Conservation (phyloP, 108 stramenopile genomes). For the Nitzschia sp. region DNA sequence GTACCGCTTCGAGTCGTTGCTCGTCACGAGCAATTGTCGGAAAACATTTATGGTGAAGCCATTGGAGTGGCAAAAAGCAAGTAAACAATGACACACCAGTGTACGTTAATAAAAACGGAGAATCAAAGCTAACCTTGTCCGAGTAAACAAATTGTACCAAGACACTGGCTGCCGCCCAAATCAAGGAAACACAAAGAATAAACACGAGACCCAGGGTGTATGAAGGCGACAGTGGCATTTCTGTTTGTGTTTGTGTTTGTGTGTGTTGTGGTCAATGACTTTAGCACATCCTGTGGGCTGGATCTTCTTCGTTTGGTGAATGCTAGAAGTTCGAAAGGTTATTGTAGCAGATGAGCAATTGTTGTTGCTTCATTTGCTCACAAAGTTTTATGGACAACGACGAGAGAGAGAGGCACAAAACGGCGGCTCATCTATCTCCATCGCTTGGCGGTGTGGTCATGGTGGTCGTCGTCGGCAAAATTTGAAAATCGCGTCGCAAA, state of each 20-base stretch:
- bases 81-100: conserved; percentile 85
- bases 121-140: conserved; percentile 72
- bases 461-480: too few species aligned
- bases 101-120: conserved; percentile 92
- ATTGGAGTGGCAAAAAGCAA: conserved; percentile 63
- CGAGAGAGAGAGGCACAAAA: too few species aligned
- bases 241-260: not conserved
- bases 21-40: too few species aligned
- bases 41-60: conserved; percentile 2
- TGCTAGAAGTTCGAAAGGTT: not conserved
- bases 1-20: not conserved
- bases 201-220: conserved; percentile 84
- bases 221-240: conserved; percentile 26
- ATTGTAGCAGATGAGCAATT: not conserved
- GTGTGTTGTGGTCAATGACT: not conserved
- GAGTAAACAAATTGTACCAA: conserved; percentile 86
- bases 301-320: not conserved
- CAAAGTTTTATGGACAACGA: too few species aligned
- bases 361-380: not conserved
- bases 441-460: too few species aligned
- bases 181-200: conserved; percentile 77
- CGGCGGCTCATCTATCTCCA: too few species aligned
- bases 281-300: too few species aligned
- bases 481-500: too few species aligned
- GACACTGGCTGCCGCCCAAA: conserved; percentile 86